Percentiles rank a stretch among this genome's conserved stretches.
Conservation (phyloP, 108 stramenopile genomes). For the Pseudonitzschia delicatissima region DNA sequence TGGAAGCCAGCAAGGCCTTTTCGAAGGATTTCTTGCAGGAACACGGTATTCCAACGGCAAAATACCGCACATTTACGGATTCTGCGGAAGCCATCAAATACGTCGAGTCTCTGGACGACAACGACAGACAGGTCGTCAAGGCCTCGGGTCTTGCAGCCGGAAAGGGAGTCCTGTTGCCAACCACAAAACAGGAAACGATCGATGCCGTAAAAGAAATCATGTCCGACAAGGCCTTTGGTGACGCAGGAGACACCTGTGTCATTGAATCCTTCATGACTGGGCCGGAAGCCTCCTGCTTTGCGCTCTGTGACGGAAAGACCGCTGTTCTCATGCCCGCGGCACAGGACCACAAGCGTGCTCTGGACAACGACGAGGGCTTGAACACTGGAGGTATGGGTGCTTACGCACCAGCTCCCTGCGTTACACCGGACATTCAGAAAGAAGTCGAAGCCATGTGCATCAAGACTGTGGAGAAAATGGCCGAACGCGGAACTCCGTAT, state of each 20-base stretch:
- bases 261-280: constrained; percentile 97
- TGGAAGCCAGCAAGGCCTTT: constrained; percentile 99
- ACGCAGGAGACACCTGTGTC: constrained; percentile 95
- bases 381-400: constrained; percentile 99
- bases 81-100: constrained; percentile 81
- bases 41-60: constrained; percentile 92
- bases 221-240: constrained; percentile 91
- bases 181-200: constrained; percentile 87
- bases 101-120: constrained; percentile 67
- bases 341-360: constrained; percentile 98
- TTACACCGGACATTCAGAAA: constrained; percentile 83
- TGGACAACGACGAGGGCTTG: constrained; percentile 94
- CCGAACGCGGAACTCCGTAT: constrained; percentile 93
- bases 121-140: constrained; percentile 96
- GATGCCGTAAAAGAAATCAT: constrained; percentile 92
- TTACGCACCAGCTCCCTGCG: constrained; percentile 96
- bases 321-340: constrained; percentile 89
- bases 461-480: constrained; percentile 92
- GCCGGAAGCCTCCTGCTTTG: constrained; percentile 96
- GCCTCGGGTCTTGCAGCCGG: constrained; percentile 98
- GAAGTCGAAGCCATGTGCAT: constrained; percentile 90
- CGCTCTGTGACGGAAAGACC: constrained; percentile 96
- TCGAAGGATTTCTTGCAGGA: constrained; percentile 97
- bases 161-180: constrained; percentile 96
- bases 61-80: constrained; percentile 89